phyloP scores from a whole-genome alignment of 345 rosid genomes.

The Sisymbrium altissimum region DNA sequence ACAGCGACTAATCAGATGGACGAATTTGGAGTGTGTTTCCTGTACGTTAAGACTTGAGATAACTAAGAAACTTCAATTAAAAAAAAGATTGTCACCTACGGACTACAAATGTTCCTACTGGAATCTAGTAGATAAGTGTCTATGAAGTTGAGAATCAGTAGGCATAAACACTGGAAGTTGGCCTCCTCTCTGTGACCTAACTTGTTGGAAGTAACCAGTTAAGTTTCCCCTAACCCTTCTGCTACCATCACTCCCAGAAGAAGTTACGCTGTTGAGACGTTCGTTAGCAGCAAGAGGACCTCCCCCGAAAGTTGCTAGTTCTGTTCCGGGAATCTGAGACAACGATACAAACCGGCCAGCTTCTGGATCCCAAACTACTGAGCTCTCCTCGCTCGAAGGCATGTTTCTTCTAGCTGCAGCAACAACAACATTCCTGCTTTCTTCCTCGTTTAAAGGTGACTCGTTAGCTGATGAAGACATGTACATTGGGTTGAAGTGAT shows the following conservation, averaged over 20 bases:
- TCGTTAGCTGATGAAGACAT: slow-evolving; percentile 51
- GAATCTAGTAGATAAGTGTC: slow-evolving; percentile 43
- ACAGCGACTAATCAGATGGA: too few species aligned
- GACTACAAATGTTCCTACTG: slow-evolving; percentile 34
- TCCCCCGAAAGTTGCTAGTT: slow-evolving; percentile 67
- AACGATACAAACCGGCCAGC: slow-evolving; percentile 81
- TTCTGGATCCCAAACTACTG: slow-evolving; percentile 86
- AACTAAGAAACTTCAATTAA: background rate
- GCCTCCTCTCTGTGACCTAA: slow-evolving; percentile 66
- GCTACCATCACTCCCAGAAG: slow-evolving; percentile 25
- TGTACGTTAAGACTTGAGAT: background rate
- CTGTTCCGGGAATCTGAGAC: slow-evolving; percentile 47
- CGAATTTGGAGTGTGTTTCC: too few species aligned
- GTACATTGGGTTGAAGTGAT: slow-evolving; percentile 74
- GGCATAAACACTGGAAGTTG: slow-evolving; percentile 90
- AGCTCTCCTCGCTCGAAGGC: slow-evolving; percentile 39
- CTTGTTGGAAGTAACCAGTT: slow-evolving; percentile 46
- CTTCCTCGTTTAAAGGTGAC: slow-evolving; percentile 46
- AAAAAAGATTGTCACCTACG: background rate
- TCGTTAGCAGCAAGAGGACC: slow-evolving; percentile 60
- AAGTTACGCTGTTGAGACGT: slow-evolving; percentile 41
- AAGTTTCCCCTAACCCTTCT: slow-evolving; percentile 46
- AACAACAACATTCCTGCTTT: slow-evolving; percentile 7
- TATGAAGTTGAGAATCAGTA: slow-evolving; percentile 53
- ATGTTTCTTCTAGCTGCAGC: slow-evolving; percentile 38